Evolutionary conservation across 495 filamentous ascomycete species (phyloP), one percentile per base, ranked within the genome.

Genomic region (Tuber umbilicatum): DNA sequence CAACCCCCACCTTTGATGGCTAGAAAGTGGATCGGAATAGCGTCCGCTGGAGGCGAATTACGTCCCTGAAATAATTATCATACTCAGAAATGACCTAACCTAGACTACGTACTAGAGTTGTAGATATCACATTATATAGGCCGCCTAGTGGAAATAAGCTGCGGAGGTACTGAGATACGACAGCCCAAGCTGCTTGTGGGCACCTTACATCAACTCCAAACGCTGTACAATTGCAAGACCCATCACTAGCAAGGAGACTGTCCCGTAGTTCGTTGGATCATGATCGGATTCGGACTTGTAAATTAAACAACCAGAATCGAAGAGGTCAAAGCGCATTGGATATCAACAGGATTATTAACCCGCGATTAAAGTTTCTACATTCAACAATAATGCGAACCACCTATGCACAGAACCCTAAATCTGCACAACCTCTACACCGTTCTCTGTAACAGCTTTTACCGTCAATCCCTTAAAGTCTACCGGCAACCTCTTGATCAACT

Each of bases 391-490:
- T 4, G 55, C 55, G 55, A 64, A 64, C 27, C 55, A 19, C 16
- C 55, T 64, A 64, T 64, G 31, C 72, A 45, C 39, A 47, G 55
- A 31, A 69, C 38, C 70, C n/a, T 78, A 81, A 74, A 81, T 76
- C 71, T 93, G 89, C 74, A 93, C 86, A 75, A 92, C 92, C 78
- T 87, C 84, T 73, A 97, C 91, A 16, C 95, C 95, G 77, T 97
- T 93, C 86, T 94, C 94, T 50, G 92, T 95, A 77, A 99, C 88
- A 38, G 92, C 91, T 88, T 98, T 98, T 77, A 99, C 94, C 73
- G 90, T 81, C 84, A 95, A 89, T 23, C 95, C 95, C 86, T 98
- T 99, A 89, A 97, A 99, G 84, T 99, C 95, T 84, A 98, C 92
- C 75, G 95, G 95, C 87, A 98, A 88, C 85, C 96, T 89, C 89